phyloP scores from a whole-genome alignment of 805 yeast species.

The Metschnikowia santaceciliae region DNA sequence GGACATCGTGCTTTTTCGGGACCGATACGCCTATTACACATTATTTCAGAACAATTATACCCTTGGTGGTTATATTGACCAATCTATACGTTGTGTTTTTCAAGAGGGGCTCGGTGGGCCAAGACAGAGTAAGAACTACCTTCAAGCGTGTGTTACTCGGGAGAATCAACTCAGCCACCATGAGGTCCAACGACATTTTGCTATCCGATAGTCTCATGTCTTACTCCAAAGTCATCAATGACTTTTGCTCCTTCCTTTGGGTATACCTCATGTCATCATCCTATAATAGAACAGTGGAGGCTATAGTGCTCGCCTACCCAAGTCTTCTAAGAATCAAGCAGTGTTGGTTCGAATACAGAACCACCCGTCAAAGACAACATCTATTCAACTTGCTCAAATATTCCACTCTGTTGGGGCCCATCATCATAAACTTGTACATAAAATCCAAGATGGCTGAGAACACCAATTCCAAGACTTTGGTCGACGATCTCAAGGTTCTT shows the following conservation, averaged over 20 bases:
- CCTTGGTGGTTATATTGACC: not conserved
- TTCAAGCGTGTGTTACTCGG: constrained; percentile 55
- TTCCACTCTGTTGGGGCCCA: constrained; percentile 51
- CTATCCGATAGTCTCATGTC: constrained; percentile 84
- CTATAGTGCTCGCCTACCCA: constrained; percentile 48
- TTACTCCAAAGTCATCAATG: constrained; percentile 71
- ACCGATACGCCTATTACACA: not conserved
- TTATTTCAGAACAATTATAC: not conserved
- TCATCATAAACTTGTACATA: constrained; percentile 25
- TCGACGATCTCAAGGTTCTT: constrained; percentile 17
- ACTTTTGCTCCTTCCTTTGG: constrained; percentile 56
- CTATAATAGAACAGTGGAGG: constrained; percentile 29
- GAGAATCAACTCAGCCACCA: constrained; percentile 48
- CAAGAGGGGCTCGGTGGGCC: constrained; percentile 33
- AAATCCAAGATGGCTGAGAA: constrained; percentile 13
- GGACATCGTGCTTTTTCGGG: constrained; percentile 4
- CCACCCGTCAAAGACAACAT: constrained; percentile 51
- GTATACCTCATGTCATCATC: constrained; percentile 25
- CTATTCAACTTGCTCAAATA: constrained; percentile 75
- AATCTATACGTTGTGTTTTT: constrained; percentile 1
- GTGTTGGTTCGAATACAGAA: constrained; percentile 65
- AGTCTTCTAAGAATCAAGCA: constrained; percentile 74
- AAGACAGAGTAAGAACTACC: constrained; percentile 44
- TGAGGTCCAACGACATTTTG: constrained; percentile 75
- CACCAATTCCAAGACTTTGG: constrained; percentile 2